phyloP scores from a whole-genome alignment of 768 basidiomycete species.

The Nidula microcarpa region DNA sequence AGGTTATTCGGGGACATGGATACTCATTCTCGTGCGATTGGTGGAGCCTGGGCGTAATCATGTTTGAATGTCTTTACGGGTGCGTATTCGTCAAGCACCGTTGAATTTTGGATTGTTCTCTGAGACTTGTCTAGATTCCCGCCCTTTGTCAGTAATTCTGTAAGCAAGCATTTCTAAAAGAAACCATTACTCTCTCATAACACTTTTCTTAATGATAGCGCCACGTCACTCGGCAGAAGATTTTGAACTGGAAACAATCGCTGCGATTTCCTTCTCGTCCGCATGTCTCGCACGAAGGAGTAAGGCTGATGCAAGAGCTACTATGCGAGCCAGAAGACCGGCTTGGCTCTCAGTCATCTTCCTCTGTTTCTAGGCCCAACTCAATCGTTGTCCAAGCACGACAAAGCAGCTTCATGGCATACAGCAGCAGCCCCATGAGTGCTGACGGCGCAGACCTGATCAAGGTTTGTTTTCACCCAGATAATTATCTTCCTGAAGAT shows the following conservation, averaged over 20 bases:
- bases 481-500: constrained; percentile 4
- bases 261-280: constrained; percentile 85
- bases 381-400: constrained; percentile 72
- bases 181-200: constrained; percentile 4
- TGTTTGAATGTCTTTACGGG: constrained; percentile 95
- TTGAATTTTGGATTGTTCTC: constrained; percentile 6
- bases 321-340: constrained; percentile 96
- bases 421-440: constrained; percentile 41
- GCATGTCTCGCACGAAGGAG: constrained; percentile 80
- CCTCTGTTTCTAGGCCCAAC: constrained; percentile 72
- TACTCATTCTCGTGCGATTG: constrained; percentile 96
- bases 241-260: constrained; percentile 90
- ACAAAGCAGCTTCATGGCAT: constrained; percentile 67
- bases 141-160: constrained; percentile 93
- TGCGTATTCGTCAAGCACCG: constrained; percentile 31
- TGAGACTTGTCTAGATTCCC: constrained; percentile 60
- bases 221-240: constrained; percentile 94
- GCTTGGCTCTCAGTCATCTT: constrained; percentile 70
- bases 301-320: constrained; percentile 83
- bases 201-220: constrained; percentile 47
- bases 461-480: constrained; percentile 51
- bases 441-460: constrained; percentile 88
- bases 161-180: constrained; percentile 31
- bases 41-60: constrained; percentile 98
- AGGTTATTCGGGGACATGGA: constrained; percentile 87